Conservation (phyloP, 257 asterid genomes). For the Nicotiana attenuata region DNA sequence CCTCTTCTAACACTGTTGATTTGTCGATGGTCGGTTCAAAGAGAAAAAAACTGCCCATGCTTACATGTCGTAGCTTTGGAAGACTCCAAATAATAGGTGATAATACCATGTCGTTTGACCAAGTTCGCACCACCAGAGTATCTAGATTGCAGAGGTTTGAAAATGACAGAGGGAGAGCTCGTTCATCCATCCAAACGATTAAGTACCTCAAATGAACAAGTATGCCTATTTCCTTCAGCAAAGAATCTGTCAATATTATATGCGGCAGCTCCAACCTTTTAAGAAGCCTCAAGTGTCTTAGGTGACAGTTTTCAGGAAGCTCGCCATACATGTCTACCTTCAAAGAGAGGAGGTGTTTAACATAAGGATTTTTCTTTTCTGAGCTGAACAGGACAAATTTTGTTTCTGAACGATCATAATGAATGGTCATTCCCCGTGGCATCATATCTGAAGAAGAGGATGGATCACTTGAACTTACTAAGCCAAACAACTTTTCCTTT, state of each 20-base stretch:
- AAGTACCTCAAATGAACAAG: slow-evolving; percentile 8
- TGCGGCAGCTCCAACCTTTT: background rate
- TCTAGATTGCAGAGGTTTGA: background rate
- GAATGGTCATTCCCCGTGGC: background rate
- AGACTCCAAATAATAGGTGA: background rate
- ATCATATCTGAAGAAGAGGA: background rate
- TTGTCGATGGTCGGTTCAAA: background rate
- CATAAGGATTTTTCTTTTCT: background rate
- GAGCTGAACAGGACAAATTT: background rate
- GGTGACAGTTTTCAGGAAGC: background rate
- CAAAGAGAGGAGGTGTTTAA: slow-evolving; percentile 10
- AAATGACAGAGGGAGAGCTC: slow-evolving; percentile 1
- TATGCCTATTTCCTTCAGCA: slow-evolving; percentile 3
- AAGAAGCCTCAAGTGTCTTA: slow-evolving; percentile 13
- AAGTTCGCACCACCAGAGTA: background rate
- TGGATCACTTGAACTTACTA: background rate
- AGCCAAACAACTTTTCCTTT: background rate
- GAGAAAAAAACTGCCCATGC: background rate
- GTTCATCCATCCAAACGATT: background rate
- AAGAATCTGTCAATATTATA: background rate
- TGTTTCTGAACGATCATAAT: background rate
- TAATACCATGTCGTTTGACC: background rate
- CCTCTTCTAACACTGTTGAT: background rate
- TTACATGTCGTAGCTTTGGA: slow-evolving; percentile 2
- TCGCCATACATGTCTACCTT: background rate